Base-by-base conservation (phyloP, 129 eudicot genomes). In the Tagetes erecta region DNA sequence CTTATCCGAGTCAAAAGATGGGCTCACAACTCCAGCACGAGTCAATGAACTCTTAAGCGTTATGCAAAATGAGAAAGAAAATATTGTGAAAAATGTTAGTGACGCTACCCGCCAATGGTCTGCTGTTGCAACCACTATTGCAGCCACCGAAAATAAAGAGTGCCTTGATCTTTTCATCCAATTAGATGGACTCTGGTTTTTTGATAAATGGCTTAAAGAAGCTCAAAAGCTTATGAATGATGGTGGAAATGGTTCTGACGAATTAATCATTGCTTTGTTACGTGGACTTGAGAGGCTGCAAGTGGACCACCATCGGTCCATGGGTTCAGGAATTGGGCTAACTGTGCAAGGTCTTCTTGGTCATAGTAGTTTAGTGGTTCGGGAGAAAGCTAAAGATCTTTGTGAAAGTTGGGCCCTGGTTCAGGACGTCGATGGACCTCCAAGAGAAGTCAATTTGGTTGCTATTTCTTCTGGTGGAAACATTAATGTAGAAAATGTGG, bases 101-200 rank as follows among this genome's bases (percentile, higher is more conserved):
- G 91, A 92, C 9, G 67, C 83, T 55, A 81, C 81, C 33, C 75
- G 81, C 50, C 96, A 89, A 60, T 85, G 94, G 94, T 87, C 94
- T 82, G 76, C 96, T 50, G 91, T 92, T 80, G 97, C 94, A 82
- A 82, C 72, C 35, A 70, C 84, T 49, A 76, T 92, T 76, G 86
- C 89, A 76, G 83, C 89, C 36, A 92, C 97, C 7, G 86, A 85
- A 68, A 89, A 87, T 78, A 83, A 80, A 65, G 94, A 89, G 30
- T 92, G 97, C 73, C 88, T 92, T 59, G 88, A 85, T 70, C 89
- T 87, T 80, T 92, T 92, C 71, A 45, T 89, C 68, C 87, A 87
- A 56, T 85, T 85, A 80, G 96, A 85, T 73, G 97, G 97, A 64
- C 88, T 92, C 63, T 10, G 63, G 42, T 89, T 81, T 60, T 51